These are phyloP conservation scores for Pythium myriotylum DNA, from an alignment of 352 stramenopile genomes.

Conservation along the genomic window DNA sequence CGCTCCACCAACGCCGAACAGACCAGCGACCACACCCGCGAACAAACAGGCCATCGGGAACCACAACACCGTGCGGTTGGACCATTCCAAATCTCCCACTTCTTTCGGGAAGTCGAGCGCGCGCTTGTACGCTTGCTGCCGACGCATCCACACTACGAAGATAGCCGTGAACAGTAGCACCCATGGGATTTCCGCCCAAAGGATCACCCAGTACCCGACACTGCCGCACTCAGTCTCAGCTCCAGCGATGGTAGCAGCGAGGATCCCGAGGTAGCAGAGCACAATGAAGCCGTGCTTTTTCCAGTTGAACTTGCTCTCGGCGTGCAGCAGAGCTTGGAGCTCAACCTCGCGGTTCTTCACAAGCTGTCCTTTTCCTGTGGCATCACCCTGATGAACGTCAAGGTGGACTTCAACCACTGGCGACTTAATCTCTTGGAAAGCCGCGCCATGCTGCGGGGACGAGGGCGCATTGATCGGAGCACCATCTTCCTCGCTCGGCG, in stretches of 20 bases:
- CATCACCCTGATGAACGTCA: not conserved
- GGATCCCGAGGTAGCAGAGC: slow-evolving; percentile 23
- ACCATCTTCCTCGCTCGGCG: slow-evolving; percentile 5
- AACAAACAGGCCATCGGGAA: slow-evolving; percentile 45
- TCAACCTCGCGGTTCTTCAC: not conserved
- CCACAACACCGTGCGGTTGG: slow-evolving; percentile 32
- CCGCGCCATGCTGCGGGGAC: not conserved
- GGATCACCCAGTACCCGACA: slow-evolving; percentile 48
- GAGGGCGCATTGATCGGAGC: not conserved
- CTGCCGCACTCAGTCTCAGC: slow-evolving; percentile 35
- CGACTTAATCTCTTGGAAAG: slow-evolving; percentile 21
- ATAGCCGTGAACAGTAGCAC: slow-evolving; percentile 45
- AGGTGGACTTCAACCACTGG: slow-evolving; percentile 7
- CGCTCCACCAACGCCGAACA: slow-evolving; percentile 58
- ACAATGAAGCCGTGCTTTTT: slow-evolving; percentile 24
- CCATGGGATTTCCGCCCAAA: slow-evolving; percentile 52
- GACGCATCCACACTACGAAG: slow-evolving; percentile 35
- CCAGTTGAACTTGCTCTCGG: slow-evolving; percentile 14
- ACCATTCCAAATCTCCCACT: slow-evolving; percentile 50
- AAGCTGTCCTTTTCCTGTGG: not conserved
- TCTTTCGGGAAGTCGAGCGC: slow-evolving; percentile 41
- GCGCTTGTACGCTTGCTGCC: slow-evolving; percentile 43
- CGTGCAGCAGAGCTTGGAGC: not conserved
- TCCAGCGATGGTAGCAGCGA: slow-evolving; percentile 27
- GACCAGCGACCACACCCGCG: slow-evolving; percentile 49